Conservation (phyloP, 306 rosid species). For the Coriaria nepalensis region DNA sequence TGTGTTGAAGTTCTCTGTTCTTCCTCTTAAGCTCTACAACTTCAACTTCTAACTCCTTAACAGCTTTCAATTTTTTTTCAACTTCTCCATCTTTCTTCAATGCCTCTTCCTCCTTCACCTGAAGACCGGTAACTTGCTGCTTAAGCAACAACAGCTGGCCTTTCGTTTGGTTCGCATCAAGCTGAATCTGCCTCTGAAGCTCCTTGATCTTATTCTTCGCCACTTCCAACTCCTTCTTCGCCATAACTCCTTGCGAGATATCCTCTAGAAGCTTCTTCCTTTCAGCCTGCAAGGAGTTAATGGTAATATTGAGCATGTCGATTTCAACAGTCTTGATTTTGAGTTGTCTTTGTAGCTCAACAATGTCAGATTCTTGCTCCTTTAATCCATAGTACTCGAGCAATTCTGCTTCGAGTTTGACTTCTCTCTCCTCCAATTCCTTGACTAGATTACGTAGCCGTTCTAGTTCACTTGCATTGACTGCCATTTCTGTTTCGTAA, state of each 20-base stretch:
- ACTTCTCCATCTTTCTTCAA: constrained; percentile 57
- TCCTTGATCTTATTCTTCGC: constrained; percentile 86
- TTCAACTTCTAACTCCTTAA: constrained; percentile 55
- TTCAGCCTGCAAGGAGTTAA: constrained; percentile 77
- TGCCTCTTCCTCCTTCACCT: constrained; percentile 64
- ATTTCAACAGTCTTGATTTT: constrained; percentile 65
- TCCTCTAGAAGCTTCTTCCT: constrained; percentile 78
- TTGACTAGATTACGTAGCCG: constrained; percentile 42
- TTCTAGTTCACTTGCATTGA: constrained; percentile 66
- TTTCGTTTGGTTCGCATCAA: constrained; percentile 76
- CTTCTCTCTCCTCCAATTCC: constrained; percentile 94
- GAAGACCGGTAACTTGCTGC: constrained; percentile 74
- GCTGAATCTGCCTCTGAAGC: constrained; percentile 82
- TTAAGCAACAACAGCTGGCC: constrained; percentile 84
- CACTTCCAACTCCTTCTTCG: constrained; percentile 64
- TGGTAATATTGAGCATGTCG: constrained; percentile 61
- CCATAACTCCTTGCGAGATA: constrained; percentile 32
- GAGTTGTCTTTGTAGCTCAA: constrained; percentile 62
- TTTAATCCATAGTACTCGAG: constrained; percentile 74
- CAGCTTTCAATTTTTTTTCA: constrained; percentile 65
- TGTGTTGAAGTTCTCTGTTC: constrained; percentile 76
- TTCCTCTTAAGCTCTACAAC: constrained; percentile 65
- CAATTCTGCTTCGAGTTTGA: constrained; percentile 81
- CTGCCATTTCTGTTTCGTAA: constrained; percentile 68
- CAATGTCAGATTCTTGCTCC: constrained; percentile 61